These are phyloP conservation scores for Bruguiera parviflora DNA, from an alignment of 345 rosid species.

Conservation along the genomic window DNA sequence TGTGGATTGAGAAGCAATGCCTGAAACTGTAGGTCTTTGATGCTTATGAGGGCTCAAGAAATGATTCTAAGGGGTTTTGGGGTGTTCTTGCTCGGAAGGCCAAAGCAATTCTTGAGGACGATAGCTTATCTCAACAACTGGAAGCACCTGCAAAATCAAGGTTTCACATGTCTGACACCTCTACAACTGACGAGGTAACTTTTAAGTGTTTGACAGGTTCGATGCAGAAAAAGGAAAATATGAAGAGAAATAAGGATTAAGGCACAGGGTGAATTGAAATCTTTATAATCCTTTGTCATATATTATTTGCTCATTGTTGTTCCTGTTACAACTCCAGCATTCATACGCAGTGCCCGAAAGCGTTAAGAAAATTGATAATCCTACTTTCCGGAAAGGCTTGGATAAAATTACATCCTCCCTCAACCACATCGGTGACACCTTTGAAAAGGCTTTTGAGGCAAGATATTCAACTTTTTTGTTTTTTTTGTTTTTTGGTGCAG, in stretches of 20 bases:
- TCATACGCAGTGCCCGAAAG: constrained; percentile 37
- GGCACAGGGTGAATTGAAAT: neutral
- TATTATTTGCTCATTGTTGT: too few species aligned
- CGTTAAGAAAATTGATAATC: constrained; percentile 57
- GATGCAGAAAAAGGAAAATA: neutral
- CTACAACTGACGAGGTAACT: constrained; percentile 44
- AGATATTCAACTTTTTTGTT: neutral
- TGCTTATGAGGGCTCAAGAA: constrained; percentile 50
- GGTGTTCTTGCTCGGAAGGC: constrained; percentile 84
- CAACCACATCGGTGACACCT: constrained; percentile 79
- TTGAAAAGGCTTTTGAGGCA: constrained; percentile 89
- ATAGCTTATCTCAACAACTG: constrained; percentile 33
- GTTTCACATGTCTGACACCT: constrained; percentile 38
- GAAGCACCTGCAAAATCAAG: constrained; percentile 32
- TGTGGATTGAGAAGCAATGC: constrained; percentile 17
- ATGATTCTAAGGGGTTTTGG: constrained; percentile 69
- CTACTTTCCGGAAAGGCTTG: constrained; percentile 64
- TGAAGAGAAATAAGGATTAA: neutral
- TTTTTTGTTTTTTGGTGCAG: neutral
- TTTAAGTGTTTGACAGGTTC: neutral
- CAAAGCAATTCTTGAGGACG: constrained; percentile 78
- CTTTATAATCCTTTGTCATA: too few species aligned
- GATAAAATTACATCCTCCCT: constrained; percentile 68
- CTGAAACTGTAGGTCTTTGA: constrained; percentile 49
- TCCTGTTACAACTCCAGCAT: constrained; percentile 21